phyloP scores from a whole-genome alignment of 2,329 filamentous ascomycete genomes.

The Biscogniauxia sp. region DNA sequence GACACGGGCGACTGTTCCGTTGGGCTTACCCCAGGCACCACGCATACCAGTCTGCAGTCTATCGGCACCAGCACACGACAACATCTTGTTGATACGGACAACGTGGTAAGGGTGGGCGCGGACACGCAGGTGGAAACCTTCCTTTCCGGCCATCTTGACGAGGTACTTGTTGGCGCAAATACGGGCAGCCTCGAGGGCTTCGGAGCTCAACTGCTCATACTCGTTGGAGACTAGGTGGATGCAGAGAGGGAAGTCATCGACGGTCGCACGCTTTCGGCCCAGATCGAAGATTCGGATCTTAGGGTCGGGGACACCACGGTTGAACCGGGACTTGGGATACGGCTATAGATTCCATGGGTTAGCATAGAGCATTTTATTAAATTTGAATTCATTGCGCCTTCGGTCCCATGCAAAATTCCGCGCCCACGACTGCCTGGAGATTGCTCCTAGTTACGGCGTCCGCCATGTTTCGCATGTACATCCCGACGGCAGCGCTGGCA shows the following conservation, averaged over 20 bases:
- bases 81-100: slow-evolving; percentile 99
- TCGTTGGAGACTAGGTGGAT: slow-evolving; percentile 99
- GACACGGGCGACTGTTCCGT: slow-evolving; percentile 98
- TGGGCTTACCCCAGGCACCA: slow-evolving; percentile 99
- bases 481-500: neutral
- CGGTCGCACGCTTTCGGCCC: slow-evolving; percentile 95
- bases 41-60: slow-evolving; percentile 99
- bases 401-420: neutral
- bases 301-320: slow-evolving; percentile 91
- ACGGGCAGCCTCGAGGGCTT: slow-evolving; percentile 98
- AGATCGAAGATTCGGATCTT: slow-evolving; percentile 98
- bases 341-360: slow-evolving; percentile 70
- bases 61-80: slow-evolving; percentile 99
- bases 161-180: slow-evolving; percentile 99
- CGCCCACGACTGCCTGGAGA: neutral
- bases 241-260: slow-evolving; percentile 99
- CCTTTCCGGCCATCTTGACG: slow-evolving; percentile 70
- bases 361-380: slow-evolving; percentile 23
- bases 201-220: slow-evolving; percentile 99
- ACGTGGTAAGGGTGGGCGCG: slow-evolving; percentile 99
- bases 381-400: neutral
- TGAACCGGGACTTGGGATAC: slow-evolving; percentile 99
- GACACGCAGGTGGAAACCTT: slow-evolving; percentile 71
- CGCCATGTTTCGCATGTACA: neutral
- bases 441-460: neutral